Base-by-base conservation (phyloP, 345 rosid species). In the Conringia planisiliqua region DNA sequence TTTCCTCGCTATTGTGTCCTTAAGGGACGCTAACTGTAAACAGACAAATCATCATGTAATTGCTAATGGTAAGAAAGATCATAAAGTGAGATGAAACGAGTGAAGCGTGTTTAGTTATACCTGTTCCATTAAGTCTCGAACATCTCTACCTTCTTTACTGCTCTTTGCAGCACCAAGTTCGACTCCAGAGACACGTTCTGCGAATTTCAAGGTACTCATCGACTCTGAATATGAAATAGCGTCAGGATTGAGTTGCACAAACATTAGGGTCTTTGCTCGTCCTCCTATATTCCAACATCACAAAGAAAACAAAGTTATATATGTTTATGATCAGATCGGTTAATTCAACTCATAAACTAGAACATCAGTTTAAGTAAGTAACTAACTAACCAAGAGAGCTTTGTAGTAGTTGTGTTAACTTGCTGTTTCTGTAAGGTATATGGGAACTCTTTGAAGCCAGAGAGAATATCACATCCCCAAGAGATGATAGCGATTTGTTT, bases 221-320 rank as follows among this genome's bases (percentile, higher is more conserved):
- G 83, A 85, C 83, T 95, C 99, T 16, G 87, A 82, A 76, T 83
- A 89, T n/a, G 99, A 92, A 32, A 1, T 78, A 55, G 17, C 73
- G 14, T 96, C 99, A 11, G 99, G 98, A 75, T 92, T 96, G 65
- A 96, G 94, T 83, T 96, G 99, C 74, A 96, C 97, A 68, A 96
- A 86, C 99, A 96, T 96, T 2, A 96, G 75, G 0, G 99, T 96
- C 71, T 95, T 96, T 64, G 99, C 99, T 80, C 84, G 90, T 72
- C 99, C 99, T 51, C 99, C 99, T 95, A 84, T 13, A 62, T 24
- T 59, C 3, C 27, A 18, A 58, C 4, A 75, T 50, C 6, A 26
- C 50, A 56, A 5, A 43, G 33, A 44, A 30, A 63, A 29, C 12
- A 57, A 30, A 50, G 47, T 57, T 72, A 66, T 30, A 57, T 72